Evolutionary conservation across 2,329 filamentous ascomycete genomes (phyloP), one percentile per base, ranked within the genome.

Genomic region (Ciborinia camelliae): DNA sequence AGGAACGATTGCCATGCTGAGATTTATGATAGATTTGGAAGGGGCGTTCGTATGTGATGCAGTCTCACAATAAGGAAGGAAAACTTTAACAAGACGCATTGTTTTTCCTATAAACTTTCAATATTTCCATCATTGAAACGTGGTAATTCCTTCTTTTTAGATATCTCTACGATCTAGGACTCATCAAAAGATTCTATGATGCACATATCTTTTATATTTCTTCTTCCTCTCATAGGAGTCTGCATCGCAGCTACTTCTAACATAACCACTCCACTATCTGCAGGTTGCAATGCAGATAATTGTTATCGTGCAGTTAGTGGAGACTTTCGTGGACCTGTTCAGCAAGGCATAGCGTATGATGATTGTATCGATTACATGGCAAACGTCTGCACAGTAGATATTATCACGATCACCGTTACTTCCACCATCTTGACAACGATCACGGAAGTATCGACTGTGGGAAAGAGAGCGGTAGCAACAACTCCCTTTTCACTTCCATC

Each of bases 221-320:
- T 39, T 9, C 12, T 47, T 41, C 43, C 26, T 26, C 18, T 59
- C 41, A 18, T 45, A 47, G 26, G 43, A 47, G n/a, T 23, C 43
- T 50, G 39, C 23, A 47, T 41, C 14, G 52, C 53, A 48, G 20
- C 28, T 18, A 26, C 28, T 23, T 18, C 15, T 9, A 63, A 37
- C 14, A 63, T 39, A 15, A 54, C 15, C 14, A 39, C 62, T 32
- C n/a, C 26, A 10, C 10, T 18, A 37, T 37, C n/a, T 6, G 26
- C 48, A 45, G n/a, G 45, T n/a, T 64, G 63, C 39, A 41, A 62
- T 47, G 48, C 45, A 45, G 63, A 64, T 28, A 64, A 64, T 26
- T 64, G 63, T 39, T 60, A 60, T 53, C 63, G 63, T 37, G 63
- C 63, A 47, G 48, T 64, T 28, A 53, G 45, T 45, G 63, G 63